A percentile compares a stretch with the other conserved stretches of the same genome.
These are phyloP conservation scores for Fusarium sublunatum DNA, from an alignment of 2,329 filamentous ascomycete species.

Conservation along the genomic window DNA sequence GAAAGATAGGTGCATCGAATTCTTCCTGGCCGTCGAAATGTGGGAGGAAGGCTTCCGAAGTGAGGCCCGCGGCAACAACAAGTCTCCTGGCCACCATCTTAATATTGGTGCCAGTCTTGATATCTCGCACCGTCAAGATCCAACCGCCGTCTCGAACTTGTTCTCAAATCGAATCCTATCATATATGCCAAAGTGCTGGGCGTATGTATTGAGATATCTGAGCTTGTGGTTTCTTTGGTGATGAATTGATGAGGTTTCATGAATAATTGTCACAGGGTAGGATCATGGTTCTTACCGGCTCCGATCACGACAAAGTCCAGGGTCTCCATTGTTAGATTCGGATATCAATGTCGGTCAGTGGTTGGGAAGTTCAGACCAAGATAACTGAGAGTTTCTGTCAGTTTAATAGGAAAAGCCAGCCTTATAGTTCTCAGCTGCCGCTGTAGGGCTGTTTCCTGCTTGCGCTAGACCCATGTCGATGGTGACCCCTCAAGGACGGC, in stretches of 20 bases:
- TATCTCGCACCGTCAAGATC: conserved; percentile 42
- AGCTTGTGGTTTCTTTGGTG: neutral
- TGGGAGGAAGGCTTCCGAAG: conserved; percentile 60
- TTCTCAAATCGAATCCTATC: conserved; percentile 55
- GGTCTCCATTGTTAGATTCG: conserved; percentile 52
- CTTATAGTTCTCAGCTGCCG: neutral
- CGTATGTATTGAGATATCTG: conserved; percentile 57
- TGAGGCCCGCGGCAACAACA: conserved; percentile 67
- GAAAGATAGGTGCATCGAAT: conserved; percentile 62
- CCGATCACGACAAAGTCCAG: conserved; percentile 62
- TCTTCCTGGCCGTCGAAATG: conserved; percentile 58
- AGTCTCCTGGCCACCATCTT: conserved; percentile 59
- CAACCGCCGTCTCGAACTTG: conserved; percentile 58
- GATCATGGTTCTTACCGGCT: conserved; percentile 59
- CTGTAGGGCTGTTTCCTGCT: neutral
- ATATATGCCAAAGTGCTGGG: conserved; percentile 56
- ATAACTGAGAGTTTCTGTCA: neutral
- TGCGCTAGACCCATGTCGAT: neutral
- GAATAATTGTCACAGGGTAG: neutral
- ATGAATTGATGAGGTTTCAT: neutral
- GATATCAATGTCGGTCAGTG: neutral
- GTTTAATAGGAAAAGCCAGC: neutral
- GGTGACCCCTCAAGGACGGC: neutral
- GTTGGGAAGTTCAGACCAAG: neutral
- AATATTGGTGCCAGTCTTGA: conserved; percentile 21